These are phyloP conservation scores for Boletellus ananas DNA, from an alignment of 768 basidiomycete species.

Conservation along the genomic window DNA sequence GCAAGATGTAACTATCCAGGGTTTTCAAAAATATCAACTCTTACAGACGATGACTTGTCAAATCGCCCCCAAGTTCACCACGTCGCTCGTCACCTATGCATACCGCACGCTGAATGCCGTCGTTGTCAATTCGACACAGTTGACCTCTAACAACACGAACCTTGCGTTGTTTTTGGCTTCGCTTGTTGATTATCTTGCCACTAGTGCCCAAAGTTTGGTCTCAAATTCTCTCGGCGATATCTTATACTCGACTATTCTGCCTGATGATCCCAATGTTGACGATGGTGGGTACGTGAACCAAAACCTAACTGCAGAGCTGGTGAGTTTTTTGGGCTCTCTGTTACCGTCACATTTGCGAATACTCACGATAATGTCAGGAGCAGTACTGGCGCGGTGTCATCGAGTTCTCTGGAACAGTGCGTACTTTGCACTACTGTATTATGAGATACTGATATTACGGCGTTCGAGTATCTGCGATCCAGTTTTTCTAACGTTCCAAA, in stretches of 20 bases:
- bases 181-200: conserved; percentile 1
- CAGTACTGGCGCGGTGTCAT: conserved; percentile 2
- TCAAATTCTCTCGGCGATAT: conserved; percentile 18
- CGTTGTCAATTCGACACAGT: neutral
- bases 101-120: neutral
- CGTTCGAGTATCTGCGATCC: neutral
- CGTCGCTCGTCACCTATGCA: neutral
- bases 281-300: no score
- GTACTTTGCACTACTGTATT: neutral
- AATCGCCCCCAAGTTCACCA: conserved; percentile 6
- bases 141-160: neutral
- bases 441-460: neutral
- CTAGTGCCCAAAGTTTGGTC: conserved; percentile 10
- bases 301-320: neutral
- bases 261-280: neutral
- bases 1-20: no score
- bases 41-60: conserved; percentile 8
- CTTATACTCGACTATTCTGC: conserved; percentile 7
- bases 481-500: neutral
- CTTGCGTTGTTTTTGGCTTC: neutral
- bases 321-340: neutral
- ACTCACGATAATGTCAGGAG: neutral
- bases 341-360: no score
- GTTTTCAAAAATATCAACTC: conserved; percentile 1
- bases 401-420: neutral